A percentile compares a stretch with the other conserved stretches of the same genome.
Evolutionary conservation across 148 eudicot genomes (phyloP).

Genomic region (Rhododendron griersonianum): DNA sequence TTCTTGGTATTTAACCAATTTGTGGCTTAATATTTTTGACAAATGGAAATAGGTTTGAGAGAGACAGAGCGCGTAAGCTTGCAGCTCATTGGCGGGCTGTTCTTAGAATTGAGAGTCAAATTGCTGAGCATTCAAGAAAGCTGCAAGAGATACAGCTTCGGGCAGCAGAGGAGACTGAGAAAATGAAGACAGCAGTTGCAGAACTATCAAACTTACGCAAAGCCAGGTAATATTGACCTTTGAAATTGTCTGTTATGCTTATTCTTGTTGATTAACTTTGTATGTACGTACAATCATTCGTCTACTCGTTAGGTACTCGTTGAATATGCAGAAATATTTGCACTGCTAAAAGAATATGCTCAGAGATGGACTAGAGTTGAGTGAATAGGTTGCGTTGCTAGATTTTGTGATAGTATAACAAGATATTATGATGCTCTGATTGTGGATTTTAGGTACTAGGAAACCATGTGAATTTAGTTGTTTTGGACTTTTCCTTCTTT

Average conservation of each 20-base stretch:
- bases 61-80: constrained; percentile 47
- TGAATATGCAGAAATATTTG: background rate
- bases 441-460: background rate
- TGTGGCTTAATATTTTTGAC: background rate
- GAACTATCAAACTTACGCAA: constrained; percentile 49
- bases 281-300: background rate
- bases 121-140: constrained; percentile 42
- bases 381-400: background rate
- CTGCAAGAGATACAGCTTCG: constrained; percentile 33
- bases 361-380: background rate
- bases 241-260: background rate
- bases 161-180: constrained; percentile 41
- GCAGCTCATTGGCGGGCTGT: constrained; percentile 62
- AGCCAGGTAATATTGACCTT: constrained; percentile 48
- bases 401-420: background rate
- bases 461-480: background rate
- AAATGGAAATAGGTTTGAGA: constrained; percentile 54
- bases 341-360: background rate
- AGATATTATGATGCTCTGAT: background rate
- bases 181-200: constrained; percentile 31
- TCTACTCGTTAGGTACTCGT: background rate
- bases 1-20: background rate
- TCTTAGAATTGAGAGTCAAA: constrained; percentile 61
- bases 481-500: background rate
- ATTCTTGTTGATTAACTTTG: background rate